Evolutionary conservation across 2,329 filamentous ascomycete species (phyloP), one percentile per base, ranked within the genome.

Genomic region (Stachybotrys elegans): DNA sequence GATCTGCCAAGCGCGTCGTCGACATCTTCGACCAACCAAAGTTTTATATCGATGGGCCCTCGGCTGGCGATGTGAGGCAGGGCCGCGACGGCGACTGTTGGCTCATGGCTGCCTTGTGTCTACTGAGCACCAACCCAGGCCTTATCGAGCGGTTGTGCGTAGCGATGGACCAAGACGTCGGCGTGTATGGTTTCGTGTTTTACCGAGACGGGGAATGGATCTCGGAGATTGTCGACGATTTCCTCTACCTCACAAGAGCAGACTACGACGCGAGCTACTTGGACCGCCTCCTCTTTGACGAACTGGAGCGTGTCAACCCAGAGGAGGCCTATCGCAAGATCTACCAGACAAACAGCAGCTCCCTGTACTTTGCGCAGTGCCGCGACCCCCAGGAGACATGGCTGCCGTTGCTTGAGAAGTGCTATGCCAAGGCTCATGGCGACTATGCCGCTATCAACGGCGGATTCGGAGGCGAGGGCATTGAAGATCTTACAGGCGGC

Each of bases 171-270:
- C 79, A 87, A 57, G 72, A 78, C 23, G 79, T 90, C 4, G 88
- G 88, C 12, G 86, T 92, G 1, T 93, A 93, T 53, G 88, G 88
- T 1, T 93, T 93, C 52, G 86, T 93, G 11, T 92, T 93, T 58
- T 80, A 86, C 62, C 78, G 87, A 52, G 88, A 92, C 53, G 86
- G 86, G 17, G 85, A 87, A 60, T 92, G 86, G 75, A 68, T 75
- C 50, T 77, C 72, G 1, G 75, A 76, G 58, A 75, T 79, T 51
- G 75, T 79, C 32, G 76, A 79, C 43, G 76, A 79, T 55, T 76
- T 76, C 51, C 62, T 78, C 13, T 79, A 77, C 51, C 67, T 79
- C 16, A 76, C 69, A 37, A 78, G 76, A 50, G 68, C 74, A 0
- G 74, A 79, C 57, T 86, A 84, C 46, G 79, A 87, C 48, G 79